Evolutionary conservation across 2,329 filamentous ascomycete species (phyloP), one percentile per base, ranked within the genome.

Genomic region (Aphanoascus verrucosus): DNA sequence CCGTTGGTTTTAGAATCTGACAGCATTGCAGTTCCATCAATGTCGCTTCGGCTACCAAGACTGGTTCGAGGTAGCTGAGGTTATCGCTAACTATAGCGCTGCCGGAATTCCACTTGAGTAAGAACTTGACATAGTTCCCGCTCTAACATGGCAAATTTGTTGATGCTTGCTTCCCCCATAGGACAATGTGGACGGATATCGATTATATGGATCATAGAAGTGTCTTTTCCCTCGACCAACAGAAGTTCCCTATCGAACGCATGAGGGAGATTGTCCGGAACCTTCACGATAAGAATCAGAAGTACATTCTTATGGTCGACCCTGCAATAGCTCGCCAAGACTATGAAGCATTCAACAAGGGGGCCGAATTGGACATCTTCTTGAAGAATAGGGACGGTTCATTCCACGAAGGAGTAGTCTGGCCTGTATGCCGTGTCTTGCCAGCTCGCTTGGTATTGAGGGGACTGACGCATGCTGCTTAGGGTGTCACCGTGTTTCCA

Each of bases 11-110:
- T 17, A 19, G 6, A 15, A 20, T 20, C 31, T 47, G 19, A 47
- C 44, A 35, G n/a, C 9, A 5, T 47, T 37, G 31, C n/a, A 47
- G 44, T 91, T 78, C 64, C 88, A 94, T 59, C 87, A 94, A 65
- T 91, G 86, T 61, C 78, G 86, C 55, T 93, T 87, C 82, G 88
- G 87, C 0, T 93, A 93, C 65, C 72, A 77, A 38, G 88, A 86
- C 61, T 88, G 84, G 81, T 78, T 79, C 1, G 75, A 80, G 28
- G 63, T 88, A 2, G 77, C 84, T 57, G 78, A 78, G 58, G 74
- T 80, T 9, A 72, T 79, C 32, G 68, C 76, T 46, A 74, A 73
- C 49, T 79, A 77, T 64, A 73, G 70, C 54, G 71, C 69, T 17
- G 80, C 79, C 54, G 68, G 73, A 31, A 82, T 83, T 52, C 80